Percentiles rank a stretch among this genome's conserved stretches.
Conservation (phyloP, 305 asterid species). For the Fraxinus nigra region DNA sequence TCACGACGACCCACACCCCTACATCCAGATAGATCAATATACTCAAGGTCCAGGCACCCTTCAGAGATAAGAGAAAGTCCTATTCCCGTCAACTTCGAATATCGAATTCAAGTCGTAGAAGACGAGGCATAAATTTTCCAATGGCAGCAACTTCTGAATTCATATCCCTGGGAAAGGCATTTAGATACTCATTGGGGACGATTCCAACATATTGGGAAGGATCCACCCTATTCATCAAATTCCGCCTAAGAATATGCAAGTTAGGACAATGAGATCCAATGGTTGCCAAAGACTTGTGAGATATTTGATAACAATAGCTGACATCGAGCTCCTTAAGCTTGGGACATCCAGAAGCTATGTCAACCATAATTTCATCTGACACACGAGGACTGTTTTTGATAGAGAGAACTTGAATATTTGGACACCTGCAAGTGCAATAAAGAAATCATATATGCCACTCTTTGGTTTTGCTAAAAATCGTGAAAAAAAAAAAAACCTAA, state of each 20-base stretch:
- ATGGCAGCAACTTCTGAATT: slow-evolving; percentile 78
- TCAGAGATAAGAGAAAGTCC: slow-evolving; percentile 65
- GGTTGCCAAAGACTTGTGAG: slow-evolving; percentile 54
- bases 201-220: slow-evolving; percentile 55
- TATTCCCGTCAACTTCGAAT: slow-evolving; percentile 56
- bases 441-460: not conserved
- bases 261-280: slow-evolving; percentile 57
- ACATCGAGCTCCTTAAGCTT: slow-evolving; percentile 69
- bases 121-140: slow-evolving; percentile 58
- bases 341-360: slow-evolving; percentile 62
- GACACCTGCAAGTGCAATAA: slow-evolving; percentile 49
- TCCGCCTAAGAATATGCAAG: slow-evolving; percentile 17
- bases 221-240: slow-evolving; percentile 65
- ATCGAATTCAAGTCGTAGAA: slow-evolving; percentile 65
- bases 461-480: not conserved
- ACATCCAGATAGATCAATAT: slow-evolving; percentile 70
- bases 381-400: slow-evolving; percentile 67
- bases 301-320: slow-evolving; percentile 78
- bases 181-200: slow-evolving; percentile 61
- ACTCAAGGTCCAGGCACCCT: slow-evolving; percentile 64
- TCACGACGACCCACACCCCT: slow-evolving; percentile 58
- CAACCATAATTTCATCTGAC: slow-evolving; percentile 50
- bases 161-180: slow-evolving; percentile 80
- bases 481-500: no score
- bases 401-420: slow-evolving; percentile 67